Base-by-base conservation (phyloP, 1,139 yeast genomes). In the Saccharomyces hybrid region DNA sequence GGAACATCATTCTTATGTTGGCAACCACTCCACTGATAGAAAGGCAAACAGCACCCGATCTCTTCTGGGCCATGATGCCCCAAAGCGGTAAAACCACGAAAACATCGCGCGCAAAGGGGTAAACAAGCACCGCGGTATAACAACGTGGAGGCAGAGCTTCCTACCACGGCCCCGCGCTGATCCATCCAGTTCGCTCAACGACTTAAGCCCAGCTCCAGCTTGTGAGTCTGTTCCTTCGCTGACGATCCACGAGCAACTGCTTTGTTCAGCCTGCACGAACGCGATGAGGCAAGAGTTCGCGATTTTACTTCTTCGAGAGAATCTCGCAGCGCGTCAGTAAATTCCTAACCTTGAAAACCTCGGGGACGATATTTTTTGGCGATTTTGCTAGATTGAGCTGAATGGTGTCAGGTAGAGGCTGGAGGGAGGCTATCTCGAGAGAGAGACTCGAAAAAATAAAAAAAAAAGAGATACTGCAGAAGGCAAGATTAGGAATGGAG, bases 41-140 rank as follows among this genome's bases (percentile, higher is more conserved):
- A 38, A 38, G 19, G 12, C 26, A 24, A 38, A 38, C 19, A 38
- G 24, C 44, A 19, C 44, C 24, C 44, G 19, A n/a, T 38, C 44
- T 38, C 44, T 38, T 38, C 44, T 38, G n/a, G 44, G 44, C 11
- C 44, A 38, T 38, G 24, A 38, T 38, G n/a, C 44, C 44, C 44
- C 21, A 38, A 38, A 16, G 44, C 44, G 44, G 44, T 38, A 38
- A 38, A 38, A n/a, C 44, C 44, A 38, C 44, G 44, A 38, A 38
- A 38, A 38, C 44, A 19, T 9, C 44, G 44, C 44, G 44, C 9
- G 44, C 19, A 19, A 38, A 38, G 44, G 44, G 44, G 44, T 38
- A 38, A 38, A 38, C 44, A 38, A 38, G 44, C 11, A 9, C 44
- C 9, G 2, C 19, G 24, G n/a, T 9, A 38, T 21, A 38, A 38